A percentile compares a stretch with the other conserved stretches of the same genome.
These are phyloP conservation scores for Trichoderma guizhouense DNA, from an alignment of 2,329 filamentous ascomycete species.

Conservation along the genomic window DNA sequence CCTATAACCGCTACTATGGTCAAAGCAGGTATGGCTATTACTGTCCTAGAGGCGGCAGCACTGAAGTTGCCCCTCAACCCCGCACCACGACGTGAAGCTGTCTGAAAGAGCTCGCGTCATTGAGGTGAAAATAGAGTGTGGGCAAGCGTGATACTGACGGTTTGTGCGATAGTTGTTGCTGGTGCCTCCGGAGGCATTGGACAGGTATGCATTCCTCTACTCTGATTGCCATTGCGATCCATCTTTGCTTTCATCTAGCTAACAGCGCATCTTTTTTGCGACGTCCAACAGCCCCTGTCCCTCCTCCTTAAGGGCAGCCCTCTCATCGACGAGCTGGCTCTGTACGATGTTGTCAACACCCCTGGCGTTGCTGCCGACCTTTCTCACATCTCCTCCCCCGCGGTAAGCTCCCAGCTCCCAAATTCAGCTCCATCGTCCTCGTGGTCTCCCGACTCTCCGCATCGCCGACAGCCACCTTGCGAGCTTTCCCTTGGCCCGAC, in stretches of 20 bases:
- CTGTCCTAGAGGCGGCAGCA: not conserved
- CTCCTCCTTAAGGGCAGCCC: slow-evolving; percentile 91
- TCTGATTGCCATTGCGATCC: not conserved
- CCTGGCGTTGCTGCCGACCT: slow-evolving; percentile 94
- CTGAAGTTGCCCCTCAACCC: slow-evolving; percentile 18
- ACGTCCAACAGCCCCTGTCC: slow-evolving; percentile 70
- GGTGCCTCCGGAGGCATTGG: slow-evolving; percentile 98
- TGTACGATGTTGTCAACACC: slow-evolving; percentile 99
- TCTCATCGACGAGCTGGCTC: slow-evolving; percentile 84
- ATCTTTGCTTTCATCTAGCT: not conserved
- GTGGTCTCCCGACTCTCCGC: not conserved
- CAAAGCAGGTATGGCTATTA: slow-evolving; percentile 17
- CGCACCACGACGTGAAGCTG: slow-evolving; percentile 6
- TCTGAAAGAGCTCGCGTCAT: slow-evolving; percentile 12
- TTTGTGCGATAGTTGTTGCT: slow-evolving; percentile 63
- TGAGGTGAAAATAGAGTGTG: not conserved
- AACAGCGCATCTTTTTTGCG: not conserved
- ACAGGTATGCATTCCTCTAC: slow-evolving; percentile 61
- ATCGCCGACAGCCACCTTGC: slow-evolving; percentile 11
- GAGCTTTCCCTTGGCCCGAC: slow-evolving; percentile 6
- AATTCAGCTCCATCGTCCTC: not conserved
- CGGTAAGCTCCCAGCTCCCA: slow-evolving; percentile 47
- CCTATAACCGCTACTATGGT: slow-evolving; percentile 17
- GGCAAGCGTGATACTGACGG: not conserved
- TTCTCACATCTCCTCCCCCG: slow-evolving; percentile 91